Conservation (phyloP, 2,329 filamentous ascomycete species). For the Microcera coccophila region DNA sequence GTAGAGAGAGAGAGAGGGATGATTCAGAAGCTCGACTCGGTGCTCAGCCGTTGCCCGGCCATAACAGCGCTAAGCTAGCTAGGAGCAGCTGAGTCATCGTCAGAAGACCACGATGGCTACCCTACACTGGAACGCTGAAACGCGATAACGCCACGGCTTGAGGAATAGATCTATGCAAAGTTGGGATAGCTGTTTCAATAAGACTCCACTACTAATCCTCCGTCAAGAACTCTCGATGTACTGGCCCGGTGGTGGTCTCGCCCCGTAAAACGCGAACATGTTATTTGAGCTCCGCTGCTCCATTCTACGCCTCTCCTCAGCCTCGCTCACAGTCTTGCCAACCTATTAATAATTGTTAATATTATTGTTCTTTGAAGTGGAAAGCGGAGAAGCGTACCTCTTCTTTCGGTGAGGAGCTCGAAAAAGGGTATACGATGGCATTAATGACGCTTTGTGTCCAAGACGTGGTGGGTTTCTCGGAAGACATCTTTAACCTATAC, state of each 20-base stretch:
- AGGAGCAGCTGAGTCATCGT: not conserved
- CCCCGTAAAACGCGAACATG: not conserved
- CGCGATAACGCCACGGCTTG: too few species aligned
- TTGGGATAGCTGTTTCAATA: too few species aligned
- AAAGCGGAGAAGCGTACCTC: not conserved
- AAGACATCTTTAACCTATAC: too few species aligned
- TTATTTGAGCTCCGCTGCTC: not conserved
- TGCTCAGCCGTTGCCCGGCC: conserved; percentile 3
- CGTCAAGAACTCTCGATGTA: not conserved
- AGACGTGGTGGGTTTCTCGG: not conserved
- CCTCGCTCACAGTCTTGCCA: not conserved
- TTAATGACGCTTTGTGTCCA: not conserved
- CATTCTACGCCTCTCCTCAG: not conserved
- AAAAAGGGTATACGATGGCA: not conserved
- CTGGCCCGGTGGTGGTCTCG: not conserved
- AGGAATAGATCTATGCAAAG: too few species aligned
- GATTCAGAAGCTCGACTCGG: conserved; percentile 7
- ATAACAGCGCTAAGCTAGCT: not conserved
- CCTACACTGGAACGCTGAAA: not conserved
- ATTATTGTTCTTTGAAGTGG: not conserved
- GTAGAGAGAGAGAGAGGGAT: conserved; percentile 5
- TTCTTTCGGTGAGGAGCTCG: too few species aligned
- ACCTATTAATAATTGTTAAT: too few species aligned
- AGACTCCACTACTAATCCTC: too few species aligned
- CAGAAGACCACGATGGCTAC: not conserved